These are phyloP conservation scores for Pyrenochaeta sp. DNA, from an alignment of 2,329 filamentous ascomycete species.

Conservation along the genomic window DNA sequence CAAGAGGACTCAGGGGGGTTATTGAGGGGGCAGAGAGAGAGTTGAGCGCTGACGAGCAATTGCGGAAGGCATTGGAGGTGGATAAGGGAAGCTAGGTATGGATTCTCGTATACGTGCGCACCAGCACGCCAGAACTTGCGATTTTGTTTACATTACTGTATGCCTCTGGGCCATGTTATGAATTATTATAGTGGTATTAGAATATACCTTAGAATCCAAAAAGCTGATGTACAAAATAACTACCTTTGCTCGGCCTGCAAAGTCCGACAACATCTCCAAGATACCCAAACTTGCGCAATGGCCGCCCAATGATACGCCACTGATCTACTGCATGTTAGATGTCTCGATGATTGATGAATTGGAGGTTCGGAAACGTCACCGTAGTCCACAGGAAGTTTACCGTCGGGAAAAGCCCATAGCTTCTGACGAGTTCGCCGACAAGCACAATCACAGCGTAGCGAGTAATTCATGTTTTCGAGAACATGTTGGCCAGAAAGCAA, in stretches of 20 bases:
- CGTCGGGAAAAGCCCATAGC: neutral
- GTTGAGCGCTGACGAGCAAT: conserved; percentile 34
- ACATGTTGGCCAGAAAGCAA: no score
- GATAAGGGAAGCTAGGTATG: conserved; percentile 18
- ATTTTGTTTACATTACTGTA: neutral
- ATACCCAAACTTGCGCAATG: neutral
- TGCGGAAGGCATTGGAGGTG: conserved; percentile 36
- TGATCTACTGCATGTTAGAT: neutral
- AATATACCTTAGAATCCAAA: neutral
- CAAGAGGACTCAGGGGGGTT: conserved; percentile 44
- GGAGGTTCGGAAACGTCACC: neutral
- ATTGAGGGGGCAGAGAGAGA: conserved; percentile 52
- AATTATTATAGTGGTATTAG: neutral
- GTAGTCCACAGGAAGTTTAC: neutral
- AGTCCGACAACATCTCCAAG: no score
- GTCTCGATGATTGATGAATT: neutral
- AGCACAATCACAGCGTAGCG: no score
- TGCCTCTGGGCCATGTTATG: neutral
- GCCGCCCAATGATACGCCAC: neutral
- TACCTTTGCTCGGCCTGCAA: neutral
- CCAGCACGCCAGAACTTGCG: neutral
- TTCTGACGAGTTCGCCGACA: no score
- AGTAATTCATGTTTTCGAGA: no score
- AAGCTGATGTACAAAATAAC: neutral
- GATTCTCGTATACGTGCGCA: neutral